Evolutionary conservation across 352 stramenopile species (phyloP).

Genomic region (Globisporangium acanthophoron): DNA sequence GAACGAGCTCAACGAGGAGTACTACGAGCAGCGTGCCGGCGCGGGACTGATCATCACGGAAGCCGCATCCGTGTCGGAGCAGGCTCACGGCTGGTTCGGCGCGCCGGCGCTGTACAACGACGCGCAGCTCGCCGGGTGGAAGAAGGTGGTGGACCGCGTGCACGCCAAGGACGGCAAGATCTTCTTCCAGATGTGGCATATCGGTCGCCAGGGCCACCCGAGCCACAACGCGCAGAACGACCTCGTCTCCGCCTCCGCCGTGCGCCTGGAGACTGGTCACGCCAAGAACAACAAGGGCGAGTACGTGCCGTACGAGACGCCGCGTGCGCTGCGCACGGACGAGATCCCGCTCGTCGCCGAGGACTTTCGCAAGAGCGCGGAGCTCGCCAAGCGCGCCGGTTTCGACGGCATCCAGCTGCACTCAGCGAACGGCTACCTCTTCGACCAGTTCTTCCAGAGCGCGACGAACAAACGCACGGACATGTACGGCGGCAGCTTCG

Average conservation of each 20-base stretch:
- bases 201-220: conserved; percentile 45
- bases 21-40: conserved; percentile 29
- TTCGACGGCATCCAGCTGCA: conserved; percentile 92
- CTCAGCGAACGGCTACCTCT: conserved; percentile 88
- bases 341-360: conserved; percentile 58
- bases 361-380: conserved; percentile 54
- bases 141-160: conserved; percentile 40
- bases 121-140: conserved; percentile 36
- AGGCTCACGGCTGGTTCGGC: conserved; percentile 16
- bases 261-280: conserved; percentile 15
- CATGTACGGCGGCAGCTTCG: conserved; percentile 77
- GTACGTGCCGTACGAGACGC: conserved; percentile 21
- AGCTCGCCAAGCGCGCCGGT: conserved; percentile 65
- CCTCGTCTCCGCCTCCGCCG: conserved; percentile 22
- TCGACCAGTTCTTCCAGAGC: conserved; percentile 89
- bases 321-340: conserved; percentile 45
- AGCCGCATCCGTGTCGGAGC: conserved; percentile 23
- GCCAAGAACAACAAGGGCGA: conserved; percentile 8
- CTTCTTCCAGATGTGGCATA: conserved; percentile 73
- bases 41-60: conserved; percentile 37
- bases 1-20: conserved; percentile 17
- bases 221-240: conserved; percentile 26
- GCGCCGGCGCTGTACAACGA: conserved; percentile 31
- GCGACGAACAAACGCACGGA: conserved; percentile 83
- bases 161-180: conserved; percentile 63